phyloP scores from a whole-genome alignment of 495 filamentous ascomycete genomes.

The Tuber melanosporum region DNA sequence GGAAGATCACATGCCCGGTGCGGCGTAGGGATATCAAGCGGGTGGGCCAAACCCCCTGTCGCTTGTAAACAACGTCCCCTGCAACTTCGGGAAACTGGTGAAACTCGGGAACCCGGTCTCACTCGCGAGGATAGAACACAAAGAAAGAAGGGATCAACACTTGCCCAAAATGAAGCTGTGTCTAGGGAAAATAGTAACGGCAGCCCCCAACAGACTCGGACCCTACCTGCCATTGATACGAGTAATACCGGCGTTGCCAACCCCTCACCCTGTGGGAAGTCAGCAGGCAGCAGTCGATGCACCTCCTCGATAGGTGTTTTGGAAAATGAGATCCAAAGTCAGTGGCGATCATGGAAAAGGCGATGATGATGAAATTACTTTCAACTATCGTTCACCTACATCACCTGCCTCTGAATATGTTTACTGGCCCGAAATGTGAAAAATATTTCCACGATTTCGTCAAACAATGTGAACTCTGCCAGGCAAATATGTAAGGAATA shows the following conservation, averaged over 20 bases:
- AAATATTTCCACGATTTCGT: too few relatives aligned
- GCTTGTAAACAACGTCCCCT: background rate
- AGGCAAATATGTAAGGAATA: too few relatives aligned
- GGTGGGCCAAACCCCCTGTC: constrained; percentile 7
- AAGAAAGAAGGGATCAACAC: constrained; percentile 34
- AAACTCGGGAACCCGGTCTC: background rate
- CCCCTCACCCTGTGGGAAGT: constrained; percentile 1
- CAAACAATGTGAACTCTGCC: too few relatives aligned
- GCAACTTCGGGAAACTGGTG: background rate
- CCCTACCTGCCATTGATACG: constrained; percentile 3
- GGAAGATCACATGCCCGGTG: constrained; percentile 28
- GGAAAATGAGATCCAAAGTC: constrained; percentile 43
- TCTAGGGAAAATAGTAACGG: too few relatives aligned
- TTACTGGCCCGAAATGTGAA: too few relatives aligned
- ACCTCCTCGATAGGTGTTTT: constrained; percentile 46
- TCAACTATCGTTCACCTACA: constrained; percentile 30
- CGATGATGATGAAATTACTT: constrained; percentile 37
- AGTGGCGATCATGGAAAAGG: constrained; percentile 10
- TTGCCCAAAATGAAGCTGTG: constrained; percentile 22
- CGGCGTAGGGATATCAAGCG: constrained; percentile 26
- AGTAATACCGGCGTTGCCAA: constrained; percentile 13
- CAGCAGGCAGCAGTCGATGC: constrained; percentile 17
- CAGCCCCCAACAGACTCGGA: background rate
- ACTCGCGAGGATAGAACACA: constrained; percentile 16
- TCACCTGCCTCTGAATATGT: too few relatives aligned